These are phyloP conservation scores for Nicotiana rustica DNA, from an alignment of 305 asterid genomes.

Conservation along the genomic window DNA sequence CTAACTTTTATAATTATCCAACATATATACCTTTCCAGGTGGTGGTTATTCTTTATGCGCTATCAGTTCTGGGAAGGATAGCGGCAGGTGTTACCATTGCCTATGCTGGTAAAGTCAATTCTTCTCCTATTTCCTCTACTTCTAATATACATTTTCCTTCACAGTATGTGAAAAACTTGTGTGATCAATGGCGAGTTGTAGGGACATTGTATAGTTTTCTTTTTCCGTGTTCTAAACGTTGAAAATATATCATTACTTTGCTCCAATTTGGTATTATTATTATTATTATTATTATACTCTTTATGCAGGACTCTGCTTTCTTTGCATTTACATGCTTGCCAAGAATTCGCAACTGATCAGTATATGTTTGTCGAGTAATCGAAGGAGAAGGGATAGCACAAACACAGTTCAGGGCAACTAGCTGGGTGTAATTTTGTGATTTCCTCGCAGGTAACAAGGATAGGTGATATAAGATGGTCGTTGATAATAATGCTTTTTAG, in stretches of 20 bases:
- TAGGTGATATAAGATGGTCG: not conserved
- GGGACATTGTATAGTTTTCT: not conserved
- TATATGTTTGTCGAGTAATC: slow-evolving; percentile 49
- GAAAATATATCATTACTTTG: not conserved
- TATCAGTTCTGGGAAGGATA: slow-evolving; percentile 83
- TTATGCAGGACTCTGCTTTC: slow-evolving; percentile 79
- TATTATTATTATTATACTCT: not conserved
- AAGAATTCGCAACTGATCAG: slow-evolving; percentile 56
- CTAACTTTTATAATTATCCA: not conserved
- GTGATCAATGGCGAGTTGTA: not conserved
- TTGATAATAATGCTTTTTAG: not conserved
- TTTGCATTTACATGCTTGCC: slow-evolving; percentile 69
- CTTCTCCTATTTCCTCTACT: not conserved
- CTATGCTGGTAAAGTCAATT: slow-evolving; percentile 66
- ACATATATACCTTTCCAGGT: slow-evolving; percentile 54
- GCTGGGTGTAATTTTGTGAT: not conserved
- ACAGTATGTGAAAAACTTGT: not conserved
- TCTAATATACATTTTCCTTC: not conserved
- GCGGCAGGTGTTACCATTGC: slow-evolving; percentile 87
- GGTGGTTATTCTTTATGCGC: slow-evolving; percentile 68
- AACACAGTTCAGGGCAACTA: slow-evolving; percentile 53
- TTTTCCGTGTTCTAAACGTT: not conserved
- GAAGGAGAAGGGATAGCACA: slow-evolving; percentile 57
- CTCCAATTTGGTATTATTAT: not conserved
- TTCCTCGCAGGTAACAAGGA: not conserved